These are phyloP conservation scores for Pilatotrama ljubarskyi DNA, from an alignment of 768 basidiomycete genomes.

Conservation along the genomic window DNA sequence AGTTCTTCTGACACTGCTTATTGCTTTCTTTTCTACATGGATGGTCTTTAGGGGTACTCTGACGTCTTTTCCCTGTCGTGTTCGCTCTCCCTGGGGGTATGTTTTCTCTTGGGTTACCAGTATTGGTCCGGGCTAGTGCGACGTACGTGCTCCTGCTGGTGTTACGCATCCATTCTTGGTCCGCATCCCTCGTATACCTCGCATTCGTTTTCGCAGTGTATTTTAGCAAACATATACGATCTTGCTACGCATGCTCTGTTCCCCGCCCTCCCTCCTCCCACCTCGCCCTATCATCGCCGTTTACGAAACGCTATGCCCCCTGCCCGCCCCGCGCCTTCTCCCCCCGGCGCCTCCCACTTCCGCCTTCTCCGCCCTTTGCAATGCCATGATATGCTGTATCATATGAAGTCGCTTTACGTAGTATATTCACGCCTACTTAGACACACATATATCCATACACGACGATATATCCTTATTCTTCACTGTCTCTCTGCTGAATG, in stretches of 20 bases:
- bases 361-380: not conserved
- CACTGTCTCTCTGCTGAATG: not conserved
- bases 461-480: conserved; percentile 24
- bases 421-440: conserved; percentile 18
- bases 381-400: conserved; percentile 18
- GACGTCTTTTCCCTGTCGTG: conserved; percentile 14
- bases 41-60: conserved; percentile 19
- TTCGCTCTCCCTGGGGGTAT: not conserved
- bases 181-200: conserved; percentile 21
- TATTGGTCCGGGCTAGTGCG: conserved; percentile 28
- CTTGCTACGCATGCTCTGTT: conserved; percentile 9
- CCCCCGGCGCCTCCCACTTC: not conserved
- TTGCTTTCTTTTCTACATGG: conserved; percentile 18
- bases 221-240: conserved; percentile 18
- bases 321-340: not conserved
- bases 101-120: conserved; percentile 25
- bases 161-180: conserved; percentile 6
- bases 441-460: conserved; percentile 27
- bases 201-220: conserved; percentile 19
- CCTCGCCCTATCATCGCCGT: not conserved
- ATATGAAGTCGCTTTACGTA: conserved; percentile 21
- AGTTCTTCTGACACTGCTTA: conserved; percentile 35
- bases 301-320: conserved; percentile 2
- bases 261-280: not conserved
- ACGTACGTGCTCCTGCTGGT: conserved; percentile 6